Base-by-base conservation (phyloP, 73 alveolate species). In the Diophrys appendiculata region DNA sequence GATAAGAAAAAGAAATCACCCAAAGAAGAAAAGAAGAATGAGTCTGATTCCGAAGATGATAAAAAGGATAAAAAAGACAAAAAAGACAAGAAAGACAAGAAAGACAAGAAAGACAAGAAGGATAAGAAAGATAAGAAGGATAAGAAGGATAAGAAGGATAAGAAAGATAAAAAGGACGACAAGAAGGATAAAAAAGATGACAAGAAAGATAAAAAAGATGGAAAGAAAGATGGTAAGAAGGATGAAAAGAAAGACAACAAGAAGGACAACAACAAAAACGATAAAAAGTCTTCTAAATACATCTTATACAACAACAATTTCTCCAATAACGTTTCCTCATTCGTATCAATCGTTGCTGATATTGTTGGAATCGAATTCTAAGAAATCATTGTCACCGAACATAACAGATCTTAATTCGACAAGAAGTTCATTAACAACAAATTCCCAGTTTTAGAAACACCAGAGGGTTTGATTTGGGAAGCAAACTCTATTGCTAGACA, bases 361-460 rank as follows among this genome's bases (percentile, higher is more conserved):
- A 14, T 60, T n/a, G 31, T 3, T 3, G 71, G 71, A 8, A 23
- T 23, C 33, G 30, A 60, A 60, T 3, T 60, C n/a, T 8, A 60
- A 25, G 71, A 23, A 23, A 29, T 23, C 5, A 60, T 60, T n/a
- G 71, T 43, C 60, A 43, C 5, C 60, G 60, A 43, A 43, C 18
- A 8, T 13, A 25, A 60, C 30, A 23, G 3, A 25, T 14, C 14
- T 60, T 23, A 5, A 5, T 29, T 60, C 5, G n/a, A 11, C 3
- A 8, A 60, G 31, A 82, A 73, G 76, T 73, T 78, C 31, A 23
- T 26, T 0, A 54, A 72, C 73, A 69, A 72, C 83, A 73, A 74
- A 52, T 73, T 82, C 84, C 90, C 90, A 29, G n/a, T 82, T 28
- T 75, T 82, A 0, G 90, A 82, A 68, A 73, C 84, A 1, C 75